These are phyloP conservation scores for Aspergillus ustus DNA, from an alignment of 2,329 filamentous ascomycete species.

Conservation along the genomic window DNA sequence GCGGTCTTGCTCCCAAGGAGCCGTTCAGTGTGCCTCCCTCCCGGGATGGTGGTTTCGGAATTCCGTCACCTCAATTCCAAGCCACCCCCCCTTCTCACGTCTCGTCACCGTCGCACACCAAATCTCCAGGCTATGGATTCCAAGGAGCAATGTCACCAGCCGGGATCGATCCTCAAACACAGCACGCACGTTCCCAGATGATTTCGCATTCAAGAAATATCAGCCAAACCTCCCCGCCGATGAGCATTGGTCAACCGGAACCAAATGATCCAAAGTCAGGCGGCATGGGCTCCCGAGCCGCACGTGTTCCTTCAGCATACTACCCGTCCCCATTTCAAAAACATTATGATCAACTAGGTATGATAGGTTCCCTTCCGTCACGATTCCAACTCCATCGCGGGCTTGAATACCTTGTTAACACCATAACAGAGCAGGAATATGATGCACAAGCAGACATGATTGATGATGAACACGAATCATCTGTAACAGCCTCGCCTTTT, in stretches of 20 bases:
- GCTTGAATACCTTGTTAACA: conserved; percentile 16
- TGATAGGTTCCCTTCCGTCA: conserved; percentile 59
- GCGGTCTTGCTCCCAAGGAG: conserved; percentile 74
- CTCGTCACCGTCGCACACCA: conserved; percentile 66
- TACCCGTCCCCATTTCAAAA: conserved; percentile 90
- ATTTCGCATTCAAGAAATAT: conserved; percentile 43
- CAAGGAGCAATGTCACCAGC: conserved; percentile 67
- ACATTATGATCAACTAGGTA: conserved; percentile 94
- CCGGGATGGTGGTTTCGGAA: conserved; percentile 42
- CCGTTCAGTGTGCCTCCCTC: conserved; percentile 54
- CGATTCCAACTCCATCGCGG: background rate
- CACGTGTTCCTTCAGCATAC: conserved; percentile 59
- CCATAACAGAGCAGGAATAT: conserved; percentile 87
- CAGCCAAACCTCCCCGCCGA: conserved; percentile 39
- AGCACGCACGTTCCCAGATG: conserved; percentile 54
- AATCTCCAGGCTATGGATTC: conserved; percentile 65
- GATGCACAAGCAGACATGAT: conserved; percentile 87
- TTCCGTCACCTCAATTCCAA: conserved; percentile 72
- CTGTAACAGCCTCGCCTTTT: conserved; percentile 71
- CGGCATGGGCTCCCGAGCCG: conserved; percentile 30
- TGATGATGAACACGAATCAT: conserved; percentile 77
- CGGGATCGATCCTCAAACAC: conserved; percentile 56
- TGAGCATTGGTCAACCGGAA: conserved; percentile 44
- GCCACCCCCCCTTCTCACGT: conserved; percentile 82
- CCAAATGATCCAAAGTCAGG: conserved; percentile 40